Conservation (phyloP, 176 grass and related monocot species). For the Paspalum vaginatum region DNA sequence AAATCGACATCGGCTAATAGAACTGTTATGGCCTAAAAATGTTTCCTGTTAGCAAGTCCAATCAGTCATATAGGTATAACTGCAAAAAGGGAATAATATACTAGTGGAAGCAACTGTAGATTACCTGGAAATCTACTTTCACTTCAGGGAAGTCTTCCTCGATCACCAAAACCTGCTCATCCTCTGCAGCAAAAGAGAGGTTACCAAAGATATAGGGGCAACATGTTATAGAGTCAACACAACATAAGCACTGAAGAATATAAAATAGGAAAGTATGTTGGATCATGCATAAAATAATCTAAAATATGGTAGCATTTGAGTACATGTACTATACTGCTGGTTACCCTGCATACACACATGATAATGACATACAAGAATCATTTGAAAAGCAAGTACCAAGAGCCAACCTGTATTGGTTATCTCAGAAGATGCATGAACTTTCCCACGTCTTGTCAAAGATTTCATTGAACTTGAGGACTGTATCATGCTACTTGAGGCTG, state of each 20-base stretch:
- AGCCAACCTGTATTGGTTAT: constrained; percentile 58
- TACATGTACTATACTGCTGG: background rate
- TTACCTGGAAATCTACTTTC: constrained; percentile 91
- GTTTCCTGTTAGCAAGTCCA: constrained; percentile 80
- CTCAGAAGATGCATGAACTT: constrained; percentile 40
- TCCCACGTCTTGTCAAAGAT: constrained; percentile 45
- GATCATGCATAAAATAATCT: constrained; percentile 24
- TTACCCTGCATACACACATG: background rate
- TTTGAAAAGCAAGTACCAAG: constrained; percentile 15
- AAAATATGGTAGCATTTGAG: constrained; percentile 12
- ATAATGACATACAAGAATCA: constrained; percentile 11
- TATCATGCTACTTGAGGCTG: constrained; percentile 45
- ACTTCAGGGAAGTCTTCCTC: constrained; percentile 95
- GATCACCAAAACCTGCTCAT: constrained; percentile 44
- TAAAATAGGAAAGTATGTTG: constrained; percentile 11
- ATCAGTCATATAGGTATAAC: constrained; percentile 46
- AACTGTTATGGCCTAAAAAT: constrained; percentile 98
- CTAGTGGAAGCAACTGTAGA: constrained; percentile 32
- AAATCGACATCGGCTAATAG: constrained; percentile 85
- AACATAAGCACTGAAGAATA: constrained; percentile 28
- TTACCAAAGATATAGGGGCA: constrained; percentile 12
- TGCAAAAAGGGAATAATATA: constrained; percentile 4
- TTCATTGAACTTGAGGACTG: constrained; percentile 48
- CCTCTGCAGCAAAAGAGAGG: constrained; percentile 49
- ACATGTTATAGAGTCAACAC: constrained; percentile 23